phyloP scores from a whole-genome alignment of 106 monocot genomes.

The Dendrobium huoshanense region DNA sequence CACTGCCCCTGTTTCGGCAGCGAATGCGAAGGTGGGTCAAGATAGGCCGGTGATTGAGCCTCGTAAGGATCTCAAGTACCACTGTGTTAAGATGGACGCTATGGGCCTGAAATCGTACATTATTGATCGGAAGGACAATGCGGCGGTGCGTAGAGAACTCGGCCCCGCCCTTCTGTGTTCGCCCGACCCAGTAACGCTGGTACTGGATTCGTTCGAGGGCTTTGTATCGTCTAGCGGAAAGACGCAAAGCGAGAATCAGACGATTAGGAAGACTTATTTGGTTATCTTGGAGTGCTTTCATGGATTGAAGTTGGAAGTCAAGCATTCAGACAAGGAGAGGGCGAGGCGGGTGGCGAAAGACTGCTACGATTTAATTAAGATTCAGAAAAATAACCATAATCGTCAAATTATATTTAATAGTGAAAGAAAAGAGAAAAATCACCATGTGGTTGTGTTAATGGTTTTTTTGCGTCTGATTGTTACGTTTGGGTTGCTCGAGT shows the following conservation, averaged over 20 bases:
- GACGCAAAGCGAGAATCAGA: neutral
- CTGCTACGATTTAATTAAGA: neutral
- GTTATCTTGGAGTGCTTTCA: neutral
- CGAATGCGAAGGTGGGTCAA: neutral
- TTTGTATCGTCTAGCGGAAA: neutral
- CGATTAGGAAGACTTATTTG: neutral
- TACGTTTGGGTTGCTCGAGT: neutral
- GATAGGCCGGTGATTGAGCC: constrained; percentile 6
- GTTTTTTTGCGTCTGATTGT: neutral
- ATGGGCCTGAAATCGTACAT: constrained; percentile 13
- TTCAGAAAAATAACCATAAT: neutral
- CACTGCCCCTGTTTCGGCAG: neutral
- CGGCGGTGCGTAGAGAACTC: neutral
- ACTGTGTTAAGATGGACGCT: constrained; percentile 46
- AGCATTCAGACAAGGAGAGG: constrained; percentile 2
- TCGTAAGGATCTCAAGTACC: constrained; percentile 19
- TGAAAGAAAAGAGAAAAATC: neutral
- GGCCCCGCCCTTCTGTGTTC: neutral
- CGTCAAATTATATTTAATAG: too few relatives aligned
- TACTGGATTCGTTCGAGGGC: neutral
- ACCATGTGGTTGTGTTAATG: neutral
- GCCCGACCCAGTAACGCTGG: constrained; percentile 1
- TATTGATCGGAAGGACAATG: neutral
- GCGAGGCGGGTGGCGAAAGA: constrained; percentile 3
- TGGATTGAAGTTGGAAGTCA: neutral